These are phyloP conservation scores for Austroboletus festivus DNA, from an alignment of 768 basidiomycete genomes.

Conservation along the genomic window DNA sequence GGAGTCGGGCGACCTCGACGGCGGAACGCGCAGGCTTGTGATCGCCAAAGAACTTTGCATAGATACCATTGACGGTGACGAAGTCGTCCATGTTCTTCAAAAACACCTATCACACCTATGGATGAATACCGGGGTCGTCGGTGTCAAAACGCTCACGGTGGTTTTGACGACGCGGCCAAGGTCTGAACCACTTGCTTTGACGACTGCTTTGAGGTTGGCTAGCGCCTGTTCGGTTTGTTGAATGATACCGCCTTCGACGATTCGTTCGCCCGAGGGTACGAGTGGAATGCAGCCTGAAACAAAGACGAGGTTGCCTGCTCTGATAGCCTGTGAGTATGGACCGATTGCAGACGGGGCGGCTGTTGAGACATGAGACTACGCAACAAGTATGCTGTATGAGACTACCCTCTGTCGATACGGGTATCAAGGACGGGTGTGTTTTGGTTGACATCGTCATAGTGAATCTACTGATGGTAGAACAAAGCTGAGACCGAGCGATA, in stretches of 20 bases:
- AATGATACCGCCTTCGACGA: constrained; percentile 21
- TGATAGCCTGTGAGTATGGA: constrained; percentile 87
- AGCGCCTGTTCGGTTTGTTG: constrained; percentile 74
- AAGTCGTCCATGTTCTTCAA: constrained; percentile 94
- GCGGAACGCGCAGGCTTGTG: constrained; percentile 93
- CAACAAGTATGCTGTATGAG: not conserved
- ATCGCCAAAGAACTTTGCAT: constrained; percentile 79
- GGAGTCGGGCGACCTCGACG: constrained; percentile 86
- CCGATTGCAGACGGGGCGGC: constrained; percentile 79
- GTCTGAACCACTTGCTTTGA: constrained; percentile 79
- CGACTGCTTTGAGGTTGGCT: constrained; percentile 78
- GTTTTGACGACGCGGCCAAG: constrained; percentile 86
- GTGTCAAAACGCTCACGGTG: constrained; percentile 55
- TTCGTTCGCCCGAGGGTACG: constrained; percentile 62
- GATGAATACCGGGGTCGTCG: not conserved
- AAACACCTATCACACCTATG: constrained; percentile 78
- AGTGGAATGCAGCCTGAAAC: constrained; percentile 87
- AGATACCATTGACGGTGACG: constrained; percentile 73
- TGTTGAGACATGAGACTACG: constrained; percentile 25
- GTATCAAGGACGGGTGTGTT: constrained; percentile 36
- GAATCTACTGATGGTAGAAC: too few relatives aligned
- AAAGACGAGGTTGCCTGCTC: constrained; percentile 81
- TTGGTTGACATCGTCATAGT: constrained; percentile 25
- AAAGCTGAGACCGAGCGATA: not conserved
- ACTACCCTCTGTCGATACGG: constrained; percentile 34